Conservation (phyloP, 768 basidiomycete genomes). For the Collybia sp. region DNA sequence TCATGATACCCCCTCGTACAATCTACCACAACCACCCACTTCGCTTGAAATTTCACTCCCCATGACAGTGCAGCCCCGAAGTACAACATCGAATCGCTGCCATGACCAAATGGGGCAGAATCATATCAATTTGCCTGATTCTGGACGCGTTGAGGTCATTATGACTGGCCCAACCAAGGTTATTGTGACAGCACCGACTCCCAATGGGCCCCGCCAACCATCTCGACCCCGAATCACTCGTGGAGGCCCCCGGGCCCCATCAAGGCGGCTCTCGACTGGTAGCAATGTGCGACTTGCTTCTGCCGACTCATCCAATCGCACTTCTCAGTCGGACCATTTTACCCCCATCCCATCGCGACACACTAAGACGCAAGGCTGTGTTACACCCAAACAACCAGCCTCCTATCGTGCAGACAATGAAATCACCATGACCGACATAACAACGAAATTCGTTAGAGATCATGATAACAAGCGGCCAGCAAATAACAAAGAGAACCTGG, state of each 20-base stretch:
- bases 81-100: background rate
- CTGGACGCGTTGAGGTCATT: slow-evolving; percentile 27
- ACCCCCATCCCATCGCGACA: slow-evolving; percentile 27
- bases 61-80: background rate
- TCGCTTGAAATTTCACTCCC: background rate
- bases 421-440: background rate
- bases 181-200: slow-evolving; percentile 51
- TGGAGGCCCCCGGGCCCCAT: slow-evolving; percentile 32
- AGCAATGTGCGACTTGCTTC: slow-evolving; percentile 20
- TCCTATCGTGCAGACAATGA: slow-evolving; percentile 10
- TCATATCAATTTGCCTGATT: slow-evolving; percentile 7
- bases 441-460: background rate
- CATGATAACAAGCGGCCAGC: slow-evolving; percentile 12
- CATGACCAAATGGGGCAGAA: slow-evolving; percentile 4
- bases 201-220: slow-evolving; percentile 27
- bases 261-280: slow-evolving; percentile 23
- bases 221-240: slow-evolving; percentile 27
- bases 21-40: background rate
- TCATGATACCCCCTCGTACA: slow-evolving; percentile 8
- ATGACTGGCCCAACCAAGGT: slow-evolving; percentile 46
- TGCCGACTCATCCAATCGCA: slow-evolving; percentile 18
- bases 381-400: slow-evolving; percentile 19
- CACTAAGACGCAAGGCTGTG: slow-evolving; percentile 17
- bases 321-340: slow-evolving; percentile 18
- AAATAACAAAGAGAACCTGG: slow-evolving; percentile 37